phyloP scores from a whole-genome alignment of 495 filamentous ascomycete genomes.

The Talaromyces proteolyticus region DNA sequence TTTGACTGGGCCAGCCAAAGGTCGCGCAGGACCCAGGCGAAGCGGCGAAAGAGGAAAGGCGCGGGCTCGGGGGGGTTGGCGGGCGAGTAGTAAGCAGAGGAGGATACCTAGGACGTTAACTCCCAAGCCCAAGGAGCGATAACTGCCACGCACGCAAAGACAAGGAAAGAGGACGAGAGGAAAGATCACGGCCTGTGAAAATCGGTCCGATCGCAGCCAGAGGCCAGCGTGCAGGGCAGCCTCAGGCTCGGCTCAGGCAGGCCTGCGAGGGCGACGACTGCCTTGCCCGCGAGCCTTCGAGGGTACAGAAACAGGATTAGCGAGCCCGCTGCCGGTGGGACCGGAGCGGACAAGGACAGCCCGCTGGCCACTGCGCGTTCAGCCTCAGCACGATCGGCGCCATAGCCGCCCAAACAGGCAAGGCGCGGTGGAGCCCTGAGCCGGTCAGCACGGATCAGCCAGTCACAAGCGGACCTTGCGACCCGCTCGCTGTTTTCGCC shows the following conservation, averaged over 20 bases:
- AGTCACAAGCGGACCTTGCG: not conserved
- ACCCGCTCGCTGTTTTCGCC: slow-evolving; percentile 3
- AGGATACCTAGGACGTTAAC: no score
- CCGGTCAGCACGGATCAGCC: not conserved
- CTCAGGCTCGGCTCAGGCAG: no score
- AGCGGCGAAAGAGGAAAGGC: slow-evolving; percentile 24
- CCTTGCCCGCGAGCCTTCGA: no score
- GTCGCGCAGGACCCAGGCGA: slow-evolving; percentile 20
- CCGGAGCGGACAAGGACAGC: not conserved
- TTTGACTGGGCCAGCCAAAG: slow-evolving; percentile 22
- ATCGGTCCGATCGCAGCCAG: no score
- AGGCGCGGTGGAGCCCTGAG: not conserved
- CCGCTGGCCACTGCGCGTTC: not conserved
- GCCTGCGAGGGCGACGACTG: no score
- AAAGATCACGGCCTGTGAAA: no score
- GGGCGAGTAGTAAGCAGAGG: not conserved
- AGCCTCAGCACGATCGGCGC: not conserved
- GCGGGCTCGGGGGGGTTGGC: slow-evolving; percentile 13
- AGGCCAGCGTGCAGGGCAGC: no score
- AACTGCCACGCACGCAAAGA: no score
- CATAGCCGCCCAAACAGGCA: not conserved
- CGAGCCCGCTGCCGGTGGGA: not conserved
- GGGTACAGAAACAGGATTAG: not conserved
- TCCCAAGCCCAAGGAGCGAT: not conserved
- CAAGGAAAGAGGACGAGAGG: no score